A percentile compares a stretch with the other conserved stretches of the same genome.
phyloP scores from a whole-genome alignment of 306 rosid species.

The Fragaria nilgerrensis region DNA sequence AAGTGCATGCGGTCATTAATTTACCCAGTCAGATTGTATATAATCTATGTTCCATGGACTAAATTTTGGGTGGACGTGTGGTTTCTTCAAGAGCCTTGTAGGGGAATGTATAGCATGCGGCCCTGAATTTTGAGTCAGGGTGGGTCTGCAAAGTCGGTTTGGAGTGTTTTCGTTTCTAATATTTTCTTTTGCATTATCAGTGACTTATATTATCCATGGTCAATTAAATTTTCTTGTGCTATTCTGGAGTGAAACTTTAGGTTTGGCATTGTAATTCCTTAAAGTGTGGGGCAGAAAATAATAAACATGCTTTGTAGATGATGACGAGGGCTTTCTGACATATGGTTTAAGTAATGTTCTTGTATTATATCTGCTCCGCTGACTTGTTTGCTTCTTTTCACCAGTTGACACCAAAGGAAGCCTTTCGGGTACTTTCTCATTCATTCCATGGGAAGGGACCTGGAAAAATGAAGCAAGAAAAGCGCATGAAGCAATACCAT shows the following conservation, averaged over 20 bases:
- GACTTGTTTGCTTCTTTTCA: constrained; percentile 24
- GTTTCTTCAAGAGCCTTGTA: not conserved
- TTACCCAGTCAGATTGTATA: not conserved
- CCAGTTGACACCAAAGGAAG: constrained; percentile 97
- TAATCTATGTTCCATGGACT: not conserved
- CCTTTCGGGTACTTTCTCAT: constrained; percentile 71
- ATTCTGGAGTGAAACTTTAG: not conserved
- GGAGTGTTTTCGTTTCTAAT: not conserved
- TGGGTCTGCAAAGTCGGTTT: not conserved
- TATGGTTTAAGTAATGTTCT: constrained; percentile 8
- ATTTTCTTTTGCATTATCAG: not conserved
- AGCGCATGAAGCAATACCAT: constrained; percentile 78
- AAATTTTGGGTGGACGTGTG: not conserved
- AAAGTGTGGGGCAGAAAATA: not conserved
- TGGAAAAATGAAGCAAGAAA: constrained; percentile 97
- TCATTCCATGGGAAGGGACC: constrained; percentile 94
- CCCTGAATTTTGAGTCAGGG: not conserved
- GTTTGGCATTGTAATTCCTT: not conserved
- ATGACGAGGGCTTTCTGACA: no score
- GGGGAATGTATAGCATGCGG: not conserved
- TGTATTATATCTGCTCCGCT: not conserved
- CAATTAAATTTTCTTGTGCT: not conserved
- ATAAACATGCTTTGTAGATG: not conserved
- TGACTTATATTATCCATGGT: not conserved
- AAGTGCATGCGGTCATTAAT: not conserved